These are phyloP conservation scores for Mycena haematopus DNA, from an alignment of 768 basidiomycete species.

Conservation along the genomic window DNA sequence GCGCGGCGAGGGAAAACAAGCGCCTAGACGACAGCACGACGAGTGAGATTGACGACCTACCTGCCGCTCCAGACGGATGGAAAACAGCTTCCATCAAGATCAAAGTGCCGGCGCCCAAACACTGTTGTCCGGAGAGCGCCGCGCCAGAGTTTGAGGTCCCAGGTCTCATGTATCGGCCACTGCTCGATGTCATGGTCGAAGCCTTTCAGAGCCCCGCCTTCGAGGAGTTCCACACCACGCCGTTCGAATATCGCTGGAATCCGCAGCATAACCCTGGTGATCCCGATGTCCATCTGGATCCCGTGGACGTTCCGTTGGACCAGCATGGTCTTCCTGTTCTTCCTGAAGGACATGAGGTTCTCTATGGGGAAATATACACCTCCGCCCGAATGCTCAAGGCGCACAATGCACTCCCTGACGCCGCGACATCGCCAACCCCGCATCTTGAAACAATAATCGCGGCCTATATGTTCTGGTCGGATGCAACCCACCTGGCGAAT, in stretches of 20 bases:
- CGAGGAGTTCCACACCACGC: slow-evolving; percentile 22
- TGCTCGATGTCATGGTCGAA: slow-evolving; percentile 27
- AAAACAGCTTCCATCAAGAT: slow-evolving; percentile 33
- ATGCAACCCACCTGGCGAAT: slow-evolving; percentile 12
- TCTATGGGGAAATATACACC: background rate
- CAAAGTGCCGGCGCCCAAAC: slow-evolving; percentile 29
- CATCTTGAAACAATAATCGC: background rate
- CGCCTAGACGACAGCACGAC: slow-evolving; percentile 24
- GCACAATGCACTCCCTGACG: too few species aligned
- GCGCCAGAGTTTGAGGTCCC: slow-evolving; percentile 30
- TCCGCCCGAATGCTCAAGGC: too few species aligned
- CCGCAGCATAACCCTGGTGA: slow-evolving; percentile 6
- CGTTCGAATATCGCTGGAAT: slow-evolving; percentile 22
- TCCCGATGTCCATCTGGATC: background rate
- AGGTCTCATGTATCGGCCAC: slow-evolving; percentile 25
- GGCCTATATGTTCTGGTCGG: background rate
- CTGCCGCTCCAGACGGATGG: slow-evolving; percentile 31
- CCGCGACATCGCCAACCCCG: background rate
- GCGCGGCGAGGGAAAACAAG: slow-evolving; percentile 22
- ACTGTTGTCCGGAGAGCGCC: slow-evolving; percentile 31
- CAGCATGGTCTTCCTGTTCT: slow-evolving; percentile 6
- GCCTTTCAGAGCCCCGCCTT: slow-evolving; percentile 12
- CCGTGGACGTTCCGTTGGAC: background rate
- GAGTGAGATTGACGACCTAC: background rate
- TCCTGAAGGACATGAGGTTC: slow-evolving; percentile 18